Evolutionary conservation across 208 protist genomes (phyloP).

Genomic region (Naegleria fowleri): DNA sequence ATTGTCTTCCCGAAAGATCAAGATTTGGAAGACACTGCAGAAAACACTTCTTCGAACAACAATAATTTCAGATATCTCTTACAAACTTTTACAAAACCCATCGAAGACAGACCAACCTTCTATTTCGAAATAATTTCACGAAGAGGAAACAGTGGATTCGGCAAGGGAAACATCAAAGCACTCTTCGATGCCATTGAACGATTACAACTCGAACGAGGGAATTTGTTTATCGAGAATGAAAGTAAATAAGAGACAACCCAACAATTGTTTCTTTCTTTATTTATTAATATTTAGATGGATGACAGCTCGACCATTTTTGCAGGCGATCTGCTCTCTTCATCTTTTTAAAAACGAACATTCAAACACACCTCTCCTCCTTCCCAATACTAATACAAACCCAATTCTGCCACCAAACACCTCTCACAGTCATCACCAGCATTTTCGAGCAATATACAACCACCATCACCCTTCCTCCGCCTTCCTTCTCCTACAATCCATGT

Average conservation of each 20-base stretch:
- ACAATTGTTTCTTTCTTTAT: too few species aligned
- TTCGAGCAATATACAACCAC: too few species aligned
- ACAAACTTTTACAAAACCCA: constrained; percentile 28
- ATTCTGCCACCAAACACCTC: too few species aligned
- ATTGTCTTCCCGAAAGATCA: neutral
- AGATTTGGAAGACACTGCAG: neutral
- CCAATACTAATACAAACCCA: too few species aligned
- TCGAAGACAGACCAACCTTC: constrained; percentile 26
- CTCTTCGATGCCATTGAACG: constrained; percentile 23
- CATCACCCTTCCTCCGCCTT: too few species aligned
- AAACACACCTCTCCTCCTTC: too few species aligned
- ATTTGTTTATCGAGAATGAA: neutral
- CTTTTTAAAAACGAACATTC: too few species aligned
- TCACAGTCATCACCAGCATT: too few species aligned
- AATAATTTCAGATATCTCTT: neutral
- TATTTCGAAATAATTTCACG: constrained; percentile 27
- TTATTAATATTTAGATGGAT: too few species aligned
- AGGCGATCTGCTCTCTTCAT: too few species aligned
- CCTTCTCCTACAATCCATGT: too few species aligned
- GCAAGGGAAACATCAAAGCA: constrained; percentile 11
- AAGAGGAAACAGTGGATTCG: neutral
- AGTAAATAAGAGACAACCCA: neutral
- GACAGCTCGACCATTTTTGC: too few species aligned
- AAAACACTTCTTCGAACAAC: neutral
- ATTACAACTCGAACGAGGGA: constrained; percentile 14